These are phyloP conservation scores for Cutaneotrichosporon cutaneum DNA, from an alignment of 1,284 basidiomycete species.

Conservation along the genomic window DNA sequence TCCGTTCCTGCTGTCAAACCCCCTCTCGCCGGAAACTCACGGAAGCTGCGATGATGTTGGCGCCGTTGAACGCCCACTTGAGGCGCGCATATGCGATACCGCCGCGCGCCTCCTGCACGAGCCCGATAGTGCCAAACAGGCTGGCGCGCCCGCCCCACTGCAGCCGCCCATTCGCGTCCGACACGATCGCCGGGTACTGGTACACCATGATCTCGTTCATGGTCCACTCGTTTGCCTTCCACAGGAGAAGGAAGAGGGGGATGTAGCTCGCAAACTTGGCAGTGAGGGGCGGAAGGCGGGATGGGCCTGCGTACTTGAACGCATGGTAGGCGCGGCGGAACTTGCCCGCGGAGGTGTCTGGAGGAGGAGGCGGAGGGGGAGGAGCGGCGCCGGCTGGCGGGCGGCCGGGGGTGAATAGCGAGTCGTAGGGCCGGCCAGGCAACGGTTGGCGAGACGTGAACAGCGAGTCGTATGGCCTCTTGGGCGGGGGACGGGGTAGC, in stretches of 20 bases:
- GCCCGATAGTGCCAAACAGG: not conserved
- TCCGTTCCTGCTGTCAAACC: not conserved
- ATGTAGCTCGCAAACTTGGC: not conserved
- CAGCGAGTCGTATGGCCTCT: not conserved
- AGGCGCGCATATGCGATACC: not conserved
- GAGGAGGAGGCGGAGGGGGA: no score
- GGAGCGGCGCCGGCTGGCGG: not conserved
- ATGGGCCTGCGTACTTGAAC: not conserved
- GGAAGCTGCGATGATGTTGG: not conserved
- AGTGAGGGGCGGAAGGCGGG: not conserved
- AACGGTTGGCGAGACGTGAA: not conserved
- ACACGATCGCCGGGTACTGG: not conserved
- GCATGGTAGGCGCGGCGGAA: not conserved
- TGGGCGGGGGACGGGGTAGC: not conserved
- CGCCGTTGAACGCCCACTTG: not conserved
- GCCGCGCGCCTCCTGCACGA: not conserved
- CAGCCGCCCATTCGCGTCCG: not conserved
- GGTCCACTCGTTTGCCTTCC: not conserved
- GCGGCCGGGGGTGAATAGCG: not conserved
- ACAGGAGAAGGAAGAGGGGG: not conserved
- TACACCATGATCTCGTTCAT: slow-evolving; percentile 1
- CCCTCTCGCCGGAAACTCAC: not conserved
- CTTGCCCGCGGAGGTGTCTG: not conserved
- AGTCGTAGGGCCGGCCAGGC: not conserved
- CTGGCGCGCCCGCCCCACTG: not conserved